Evolutionary conservation across 345 rosid species (phyloP).

Genomic region (Rhizophora mangle): DNA sequence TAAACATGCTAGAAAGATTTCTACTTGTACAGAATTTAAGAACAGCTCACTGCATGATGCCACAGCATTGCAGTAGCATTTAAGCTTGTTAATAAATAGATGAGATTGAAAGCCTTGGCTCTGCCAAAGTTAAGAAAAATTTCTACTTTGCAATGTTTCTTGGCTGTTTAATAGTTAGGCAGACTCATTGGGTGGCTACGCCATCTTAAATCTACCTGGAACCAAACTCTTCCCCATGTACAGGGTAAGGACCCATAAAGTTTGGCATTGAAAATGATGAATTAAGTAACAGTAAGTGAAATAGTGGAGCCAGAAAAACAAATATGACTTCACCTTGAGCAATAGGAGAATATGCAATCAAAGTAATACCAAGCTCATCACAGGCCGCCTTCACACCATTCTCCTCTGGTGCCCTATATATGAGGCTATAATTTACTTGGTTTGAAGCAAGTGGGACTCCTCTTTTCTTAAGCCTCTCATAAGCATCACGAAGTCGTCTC

Average conservation of each 20-base stretch:
- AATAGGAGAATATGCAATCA: conserved; percentile 91
- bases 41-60: background rate
- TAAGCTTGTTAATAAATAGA: too few species aligned
- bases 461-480: conserved; percentile 73
- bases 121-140: background rate
- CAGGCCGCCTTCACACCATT: conserved; percentile 88
- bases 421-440: conserved; percentile 97
- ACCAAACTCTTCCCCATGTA: background rate
- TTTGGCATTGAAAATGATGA: background rate
- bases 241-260: background rate
- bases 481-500: conserved; percentile 74
- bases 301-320: conserved; percentile 7
- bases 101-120: background rate
- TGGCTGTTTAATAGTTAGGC: too few species aligned
- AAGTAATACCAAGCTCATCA: conserved; percentile 85
- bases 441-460: conserved; percentile 92
- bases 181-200: too few species aligned
- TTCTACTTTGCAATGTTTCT: background rate
- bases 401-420: conserved; percentile 79
- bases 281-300: background rate
- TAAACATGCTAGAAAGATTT: background rate
- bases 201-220: background rate
- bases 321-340: conserved; percentile 67
- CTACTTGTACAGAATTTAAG: background rate
- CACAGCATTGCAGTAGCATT: too few species aligned